Percentiles rank a stretch among this genome's conserved stretches.
These are phyloP conservation scores for Chytriomyces sp. DNA, from an alignment of 192 early-diverging fungal genomes.

Conservation along the genomic window DNA sequence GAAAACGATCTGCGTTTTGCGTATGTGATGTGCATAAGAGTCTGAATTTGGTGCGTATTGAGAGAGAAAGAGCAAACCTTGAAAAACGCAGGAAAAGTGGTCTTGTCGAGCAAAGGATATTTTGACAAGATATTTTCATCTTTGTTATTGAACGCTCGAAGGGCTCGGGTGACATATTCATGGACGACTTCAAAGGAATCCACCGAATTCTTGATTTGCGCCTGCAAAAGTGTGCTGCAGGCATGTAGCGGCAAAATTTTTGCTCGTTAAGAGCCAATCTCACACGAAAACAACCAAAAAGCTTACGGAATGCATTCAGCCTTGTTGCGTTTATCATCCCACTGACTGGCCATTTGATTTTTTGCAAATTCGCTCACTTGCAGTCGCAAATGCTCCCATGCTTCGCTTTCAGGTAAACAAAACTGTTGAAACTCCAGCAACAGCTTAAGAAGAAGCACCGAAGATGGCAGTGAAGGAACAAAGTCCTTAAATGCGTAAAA, in stretches of 20 bases:
- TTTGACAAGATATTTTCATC: constrained; percentile 15
- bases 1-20: constrained; percentile 10
- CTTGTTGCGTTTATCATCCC: constrained; percentile 8
- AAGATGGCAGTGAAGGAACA: constrained; percentile 19
- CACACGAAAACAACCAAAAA: background rate
- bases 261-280: background rate
- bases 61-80: constrained; percentile 14
- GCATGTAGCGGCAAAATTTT: background rate
- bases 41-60: too few relatives aligned
- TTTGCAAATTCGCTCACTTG: constrained; percentile 19
- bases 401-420: background rate
- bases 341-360: background rate
- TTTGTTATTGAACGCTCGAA: background rate
- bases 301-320: background rate
- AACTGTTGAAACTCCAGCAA: constrained; percentile 1
- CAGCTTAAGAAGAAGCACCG: constrained; percentile 17
- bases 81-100: constrained; percentile 26
- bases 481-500: constrained; percentile 31
- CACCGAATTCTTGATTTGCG: constrained; percentile 11
- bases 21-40: too few relatives aligned
- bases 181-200: constrained; percentile 10
- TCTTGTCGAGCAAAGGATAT: constrained; percentile 25
- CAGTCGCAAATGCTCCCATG: background rate
- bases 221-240: background rate
- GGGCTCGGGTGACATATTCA: constrained; percentile 21